phyloP scores from a whole-genome alignment of 2,329 filamentous ascomycete species.

The Exophiala viscosa region DNA sequence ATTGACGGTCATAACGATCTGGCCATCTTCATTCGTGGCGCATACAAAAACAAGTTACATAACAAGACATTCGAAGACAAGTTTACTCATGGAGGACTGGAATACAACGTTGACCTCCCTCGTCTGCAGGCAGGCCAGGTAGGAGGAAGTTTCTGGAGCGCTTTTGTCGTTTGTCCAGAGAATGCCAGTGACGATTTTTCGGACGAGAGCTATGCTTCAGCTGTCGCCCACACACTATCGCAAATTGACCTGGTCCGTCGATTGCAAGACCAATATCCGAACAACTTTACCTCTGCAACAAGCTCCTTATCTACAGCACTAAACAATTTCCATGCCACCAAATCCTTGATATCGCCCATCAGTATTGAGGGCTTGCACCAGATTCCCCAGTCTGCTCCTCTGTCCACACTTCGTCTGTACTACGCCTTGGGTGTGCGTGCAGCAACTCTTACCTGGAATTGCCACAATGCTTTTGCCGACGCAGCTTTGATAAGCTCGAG shows the following conservation, averaged over 20 bases:
- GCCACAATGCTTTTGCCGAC: constrained; percentile 85
- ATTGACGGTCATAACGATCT: constrained; percentile 87
- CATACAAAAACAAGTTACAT: constrained; percentile 76
- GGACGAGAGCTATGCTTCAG: constrained; percentile 37
- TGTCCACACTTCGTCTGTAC: constrained; percentile 70
- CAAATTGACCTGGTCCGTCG: constrained; percentile 72
- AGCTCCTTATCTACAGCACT: constrained; percentile 56
- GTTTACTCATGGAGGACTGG: constrained; percentile 68
- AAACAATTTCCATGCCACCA: constrained; percentile 54
- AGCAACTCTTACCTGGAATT: constrained; percentile 87
- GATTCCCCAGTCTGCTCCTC: constrained; percentile 70
- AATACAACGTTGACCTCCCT: constrained; percentile 72
- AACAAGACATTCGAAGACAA: constrained; percentile 65
- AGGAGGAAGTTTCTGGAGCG: constrained; percentile 91
- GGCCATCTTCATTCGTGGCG: constrained; percentile 64
- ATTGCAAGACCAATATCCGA: constrained; percentile 61
- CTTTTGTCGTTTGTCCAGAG: constrained; percentile 71
- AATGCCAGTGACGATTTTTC: constrained; percentile 51
- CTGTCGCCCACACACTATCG: constrained; percentile 64
- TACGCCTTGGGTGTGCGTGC: constrained; percentile 79
- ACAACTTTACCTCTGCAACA: constrained; percentile 58
- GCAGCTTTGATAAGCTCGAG: constrained; percentile 60
- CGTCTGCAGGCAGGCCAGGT: constrained; percentile 67
- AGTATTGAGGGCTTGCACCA: constrained; percentile 88
- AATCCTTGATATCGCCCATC: constrained; percentile 70